These are phyloP conservation scores for Alternaria sp. DNA, from an alignment of 2,329 filamentous ascomycete genomes.

Conservation along the genomic window DNA sequence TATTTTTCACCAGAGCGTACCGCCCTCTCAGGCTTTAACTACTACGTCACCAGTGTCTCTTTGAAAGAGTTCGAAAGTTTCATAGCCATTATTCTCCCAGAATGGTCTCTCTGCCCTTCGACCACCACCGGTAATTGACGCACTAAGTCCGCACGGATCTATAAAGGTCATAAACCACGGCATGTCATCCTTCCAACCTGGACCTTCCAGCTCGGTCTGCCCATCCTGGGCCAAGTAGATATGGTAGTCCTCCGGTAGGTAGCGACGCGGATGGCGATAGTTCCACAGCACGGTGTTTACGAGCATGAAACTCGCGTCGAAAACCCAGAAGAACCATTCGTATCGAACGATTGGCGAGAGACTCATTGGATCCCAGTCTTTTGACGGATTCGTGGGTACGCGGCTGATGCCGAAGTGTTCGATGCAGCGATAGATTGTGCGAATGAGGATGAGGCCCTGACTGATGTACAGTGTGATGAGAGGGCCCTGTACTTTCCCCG, in stretches of 20 bases:
- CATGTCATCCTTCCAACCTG: conserved; percentile 28
- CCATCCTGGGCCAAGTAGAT: conserved; percentile 51
- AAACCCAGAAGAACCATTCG: conserved; percentile 60
- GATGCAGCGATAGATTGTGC: conserved; percentile 58
- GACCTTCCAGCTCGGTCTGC: conserved; percentile 24
- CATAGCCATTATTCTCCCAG: conserved; percentile 30
- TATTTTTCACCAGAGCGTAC: background rate
- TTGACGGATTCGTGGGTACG: conserved; percentile 48
- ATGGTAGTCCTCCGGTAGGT: conserved; percentile 57
- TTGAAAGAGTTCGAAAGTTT: background rate
- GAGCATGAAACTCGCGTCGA: conserved; percentile 59
- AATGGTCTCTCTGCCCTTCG: conserved; percentile 19
- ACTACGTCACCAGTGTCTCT: background rate
- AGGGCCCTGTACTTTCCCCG: conserved; percentile 51
- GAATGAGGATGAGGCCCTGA: conserved; percentile 52
- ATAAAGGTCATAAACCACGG: conserved; percentile 34
- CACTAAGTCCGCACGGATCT: conserved; percentile 26
- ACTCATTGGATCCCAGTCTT: conserved; percentile 38
- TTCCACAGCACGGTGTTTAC: conserved; percentile 57
- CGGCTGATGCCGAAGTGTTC: conserved; percentile 59
- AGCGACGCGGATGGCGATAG: conserved; percentile 56
- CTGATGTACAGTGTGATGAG: conserved; percentile 56
- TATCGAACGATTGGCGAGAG: conserved; percentile 48
- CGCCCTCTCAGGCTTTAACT: background rate
- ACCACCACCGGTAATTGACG: background rate